Conservation (phyloP, 192 early-diverging fungal genomes). For the Glomus cerebriforme region DNA sequence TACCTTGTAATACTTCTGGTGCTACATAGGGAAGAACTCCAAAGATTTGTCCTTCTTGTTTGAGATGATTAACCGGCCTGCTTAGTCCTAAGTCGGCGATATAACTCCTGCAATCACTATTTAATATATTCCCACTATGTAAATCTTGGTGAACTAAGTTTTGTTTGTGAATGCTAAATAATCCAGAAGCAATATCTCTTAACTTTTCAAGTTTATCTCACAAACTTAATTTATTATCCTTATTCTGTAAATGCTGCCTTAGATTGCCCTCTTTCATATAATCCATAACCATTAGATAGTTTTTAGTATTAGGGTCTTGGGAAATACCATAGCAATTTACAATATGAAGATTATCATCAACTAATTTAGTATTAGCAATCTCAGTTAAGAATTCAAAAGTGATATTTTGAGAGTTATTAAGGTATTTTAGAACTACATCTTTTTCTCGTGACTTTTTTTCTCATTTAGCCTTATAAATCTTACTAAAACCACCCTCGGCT, state of each 20-base stretch:
- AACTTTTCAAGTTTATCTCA: background rate
- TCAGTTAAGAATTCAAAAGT: background rate
- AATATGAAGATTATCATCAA: background rate
- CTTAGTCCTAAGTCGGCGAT: background rate
- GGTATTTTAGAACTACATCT: background rate
- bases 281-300: background rate
- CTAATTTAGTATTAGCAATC: constrained; percentile 3
- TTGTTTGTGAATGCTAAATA: background rate
- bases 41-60: background rate
- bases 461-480: background rate
- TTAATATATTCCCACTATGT: constrained; percentile 2
- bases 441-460: background rate
- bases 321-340: background rate
- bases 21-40: background rate
- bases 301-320: background rate
- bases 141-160: background rate
- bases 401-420: background rate
- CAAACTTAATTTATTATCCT: background rate
- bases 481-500: background rate
- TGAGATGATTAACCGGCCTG: background rate
- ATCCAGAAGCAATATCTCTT: background rate
- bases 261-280: background rate
- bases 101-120: background rate
- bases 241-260: background rate
- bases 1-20: background rate